Base-by-base conservation (phyloP, 441 rosid genomes). In the Cnidoscolus chayamansa region DNA sequence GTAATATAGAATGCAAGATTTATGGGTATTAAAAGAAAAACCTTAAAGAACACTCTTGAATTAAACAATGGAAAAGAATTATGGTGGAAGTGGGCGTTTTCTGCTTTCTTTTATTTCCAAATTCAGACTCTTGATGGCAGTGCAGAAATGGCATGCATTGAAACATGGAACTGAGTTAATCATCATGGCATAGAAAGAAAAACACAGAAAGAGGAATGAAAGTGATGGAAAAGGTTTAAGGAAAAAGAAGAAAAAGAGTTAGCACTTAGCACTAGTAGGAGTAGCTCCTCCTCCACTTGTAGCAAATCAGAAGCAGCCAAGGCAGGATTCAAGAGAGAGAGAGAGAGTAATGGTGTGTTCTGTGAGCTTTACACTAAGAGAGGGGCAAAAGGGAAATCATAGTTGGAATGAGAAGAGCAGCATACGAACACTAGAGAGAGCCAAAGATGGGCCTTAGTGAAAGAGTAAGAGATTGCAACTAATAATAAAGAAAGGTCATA, bases 101-200 rank as follows among this genome's bases (percentile, higher is more conserved):
- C 20, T n/a, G 6, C 9, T 48, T 65, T 20, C 10, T 17, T 67
- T 11, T n/a, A 20, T 37, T 67, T 15, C 45, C 15, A 35, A 68
- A n/a, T 56, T 40, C 70, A 63, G 66, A 63, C 40, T 63, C 50
- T 63, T 40, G 13, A n/a, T 63, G 49, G 30, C 17, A 64, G 20
- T 75, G 66, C 60, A 59, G 63, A 43, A 73, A 70, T 58, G 50
- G 31, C 55, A 54, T 53, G 15, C 69, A 71, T 19, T 64, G 47
- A 59, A 63, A 67, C 63, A 73, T 68, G 66, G 68, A 73, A 64
- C 70, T 60, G 63, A 66, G 53, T 59, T 68, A 57, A 40, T 40
- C 4, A 40, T 56, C 35, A 15, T 57, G 32, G 49, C 25, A 55
- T 48, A 13, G 65, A 13, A 7, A 20, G 31, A 63, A 73, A 40